phyloP scores from a whole-genome alignment of 257 asterid genomes.

The Linaria vulgaris region DNA sequence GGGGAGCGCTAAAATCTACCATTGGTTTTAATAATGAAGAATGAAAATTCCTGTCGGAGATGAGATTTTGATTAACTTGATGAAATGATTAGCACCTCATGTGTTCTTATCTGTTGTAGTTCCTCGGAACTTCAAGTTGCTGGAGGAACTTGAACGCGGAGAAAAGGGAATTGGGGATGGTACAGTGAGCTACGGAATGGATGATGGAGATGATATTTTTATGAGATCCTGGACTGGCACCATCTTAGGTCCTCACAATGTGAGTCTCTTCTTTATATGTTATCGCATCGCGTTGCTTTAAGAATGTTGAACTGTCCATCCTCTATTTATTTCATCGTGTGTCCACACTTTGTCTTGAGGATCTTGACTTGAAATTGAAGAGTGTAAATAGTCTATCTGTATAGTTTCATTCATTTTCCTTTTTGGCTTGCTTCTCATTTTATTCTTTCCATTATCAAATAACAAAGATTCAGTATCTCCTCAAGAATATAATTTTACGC shows the following conservation, averaged over 20 bases:
- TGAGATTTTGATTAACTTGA: no score
- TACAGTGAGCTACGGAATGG: slow-evolving; percentile 62
- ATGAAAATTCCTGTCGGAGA: no score
- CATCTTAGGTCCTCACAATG: slow-evolving; percentile 38
- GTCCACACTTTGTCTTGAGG: neutral
- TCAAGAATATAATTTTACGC: neutral
- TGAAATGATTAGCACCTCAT: no score
- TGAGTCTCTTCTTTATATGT: slow-evolving; percentile 15
- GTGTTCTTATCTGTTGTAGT: slow-evolving; percentile 28
- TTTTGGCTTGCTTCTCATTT: neutral
- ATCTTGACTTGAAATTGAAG: neutral
- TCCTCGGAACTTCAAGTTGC: slow-evolving; percentile 60
- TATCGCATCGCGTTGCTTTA: neutral
- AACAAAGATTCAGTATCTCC: neutral
- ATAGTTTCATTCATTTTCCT: neutral
- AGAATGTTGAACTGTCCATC: neutral
- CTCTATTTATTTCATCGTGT: neutral
- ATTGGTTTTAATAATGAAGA: no score
- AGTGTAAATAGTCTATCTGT: no score
- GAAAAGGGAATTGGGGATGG: slow-evolving; percentile 65
- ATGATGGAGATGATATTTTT: slow-evolving; percentile 55
- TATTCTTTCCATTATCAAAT: neutral
- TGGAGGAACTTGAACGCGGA: slow-evolving; percentile 63
- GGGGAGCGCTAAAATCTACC: no score
- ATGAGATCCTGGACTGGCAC: slow-evolving; percentile 63